phyloP scores from a whole-genome alignment of 1,284 basidiomycete species.

The Leccinum pallidistipes region DNA sequence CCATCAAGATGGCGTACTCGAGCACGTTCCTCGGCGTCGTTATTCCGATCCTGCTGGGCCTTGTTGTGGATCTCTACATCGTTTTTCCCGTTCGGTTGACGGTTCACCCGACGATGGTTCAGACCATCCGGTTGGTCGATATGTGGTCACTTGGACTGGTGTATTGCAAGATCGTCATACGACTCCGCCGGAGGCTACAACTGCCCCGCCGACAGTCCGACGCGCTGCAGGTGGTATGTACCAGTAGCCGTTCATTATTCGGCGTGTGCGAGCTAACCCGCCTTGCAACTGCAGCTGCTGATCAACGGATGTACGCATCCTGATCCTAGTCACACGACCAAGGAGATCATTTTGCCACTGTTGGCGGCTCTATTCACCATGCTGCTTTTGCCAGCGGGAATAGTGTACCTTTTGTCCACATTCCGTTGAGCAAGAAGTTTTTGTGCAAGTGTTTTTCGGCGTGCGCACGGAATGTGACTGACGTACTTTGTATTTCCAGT shows the following conservation, averaged over 20 bases:
- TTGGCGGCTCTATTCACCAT: constrained; percentile 54
- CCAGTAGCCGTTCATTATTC: neutral
- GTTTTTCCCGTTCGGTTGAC: constrained; percentile 69
- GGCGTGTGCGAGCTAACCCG: constrained; percentile 7
- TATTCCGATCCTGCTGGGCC: constrained; percentile 70
- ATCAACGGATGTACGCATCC: constrained; percentile 69
- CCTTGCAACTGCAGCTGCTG: constrained; percentile 48
- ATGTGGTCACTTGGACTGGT: constrained; percentile 79
- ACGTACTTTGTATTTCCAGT: constrained; percentile 41
- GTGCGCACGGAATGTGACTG: neutral
- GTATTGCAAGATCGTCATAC: constrained; percentile 68
- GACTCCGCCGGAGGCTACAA: constrained; percentile 50
- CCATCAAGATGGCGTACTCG: constrained; percentile 64
- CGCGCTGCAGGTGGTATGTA: constrained; percentile 60
- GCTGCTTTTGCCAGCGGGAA: constrained; percentile 58
- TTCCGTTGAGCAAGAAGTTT: constrained; percentile 48
- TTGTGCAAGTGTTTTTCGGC: constrained; percentile 50
- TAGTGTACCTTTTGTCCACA: constrained; percentile 48
- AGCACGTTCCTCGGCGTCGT: constrained; percentile 66
- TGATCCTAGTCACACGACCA: constrained; percentile 64
- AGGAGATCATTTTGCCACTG: constrained; percentile 65
- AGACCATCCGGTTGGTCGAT: constrained; percentile 75
- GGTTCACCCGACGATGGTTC: constrained; percentile 53
- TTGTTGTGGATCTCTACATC: constrained; percentile 77
- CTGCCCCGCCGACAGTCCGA: constrained; percentile 49